phyloP scores from a whole-genome alignment of 192 early-diverging fungal species.

The Coemansia sp. region DNA sequence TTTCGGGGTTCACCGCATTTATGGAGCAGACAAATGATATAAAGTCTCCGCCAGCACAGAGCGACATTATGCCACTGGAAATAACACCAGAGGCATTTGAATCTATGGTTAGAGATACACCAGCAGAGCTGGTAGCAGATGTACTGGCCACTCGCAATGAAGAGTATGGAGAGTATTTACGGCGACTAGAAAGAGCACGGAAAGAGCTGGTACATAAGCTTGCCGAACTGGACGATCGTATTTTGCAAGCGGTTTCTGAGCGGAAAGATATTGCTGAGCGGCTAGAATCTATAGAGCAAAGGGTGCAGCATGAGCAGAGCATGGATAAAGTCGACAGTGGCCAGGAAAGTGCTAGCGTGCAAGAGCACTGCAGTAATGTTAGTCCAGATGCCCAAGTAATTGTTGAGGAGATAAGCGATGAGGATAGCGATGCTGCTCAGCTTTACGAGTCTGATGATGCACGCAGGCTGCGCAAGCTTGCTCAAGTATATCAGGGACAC shows the following conservation, averaged over 20 bases:
- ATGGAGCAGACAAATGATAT: slow-evolving; percentile 1
- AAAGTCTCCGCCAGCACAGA: not conserved
- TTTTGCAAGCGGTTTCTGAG: slow-evolving; percentile 15
- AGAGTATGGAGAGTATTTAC: slow-evolving; percentile 33
- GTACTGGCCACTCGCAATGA: slow-evolving; percentile 25
- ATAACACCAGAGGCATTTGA: slow-evolving; percentile 27
- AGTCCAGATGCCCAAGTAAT: not conserved
- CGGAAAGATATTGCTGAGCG: slow-evolving; percentile 19
- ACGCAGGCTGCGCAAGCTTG: slow-evolving; percentile 35
- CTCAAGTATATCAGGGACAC: slow-evolving; percentile 54
- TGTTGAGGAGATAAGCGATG: slow-evolving; percentile 30
- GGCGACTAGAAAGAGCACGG: slow-evolving; percentile 21
- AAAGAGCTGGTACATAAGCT: slow-evolving; percentile 15
- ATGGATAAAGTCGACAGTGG: not conserved
- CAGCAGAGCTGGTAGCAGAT: slow-evolving; percentile 1
- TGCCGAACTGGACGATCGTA: slow-evolving; percentile 21
- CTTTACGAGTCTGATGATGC: slow-evolving; percentile 31
- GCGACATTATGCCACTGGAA: slow-evolving; percentile 1
- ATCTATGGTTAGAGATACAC: slow-evolving; percentile 17
- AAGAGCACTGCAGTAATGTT: not conserved
- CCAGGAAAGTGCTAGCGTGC: not conserved
- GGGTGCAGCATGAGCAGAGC: not conserved
- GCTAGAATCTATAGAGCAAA: not conserved
- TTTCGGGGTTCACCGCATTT: slow-evolving; percentile 35
- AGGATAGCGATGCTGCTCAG: not conserved